Evolutionary conservation across 2,329 filamentous ascomycete species (phyloP).

Genomic region (Metarhizium guizhouense): DNA sequence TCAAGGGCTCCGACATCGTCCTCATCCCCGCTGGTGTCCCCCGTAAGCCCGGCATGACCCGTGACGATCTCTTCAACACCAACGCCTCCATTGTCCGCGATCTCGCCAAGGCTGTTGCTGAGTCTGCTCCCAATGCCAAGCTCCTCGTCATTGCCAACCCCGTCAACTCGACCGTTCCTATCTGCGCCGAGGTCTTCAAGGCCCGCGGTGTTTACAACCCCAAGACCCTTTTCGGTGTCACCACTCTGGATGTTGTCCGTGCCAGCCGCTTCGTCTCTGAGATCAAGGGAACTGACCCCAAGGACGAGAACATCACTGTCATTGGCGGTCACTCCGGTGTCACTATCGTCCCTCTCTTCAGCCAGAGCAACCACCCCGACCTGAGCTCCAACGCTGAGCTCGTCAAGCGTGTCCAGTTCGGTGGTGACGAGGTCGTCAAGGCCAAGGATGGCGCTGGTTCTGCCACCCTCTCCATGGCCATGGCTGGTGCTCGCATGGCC

Average conservation of each 20-base stretch:
- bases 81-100: conserved; percentile 99
- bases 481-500: conserved; percentile 77
- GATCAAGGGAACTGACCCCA: conserved; percentile 83
- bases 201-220: conserved; percentile 93
- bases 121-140: conserved; percentile 84
- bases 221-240: conserved; percentile 98
- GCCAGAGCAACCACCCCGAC: conserved; percentile 80
- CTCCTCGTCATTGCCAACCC: conserved; percentile 98
- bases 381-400: conserved; percentile 72
- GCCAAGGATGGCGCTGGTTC: conserved; percentile 97
- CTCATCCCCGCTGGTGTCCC: conserved; percentile 97
- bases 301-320: conserved; percentile 89
- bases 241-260: conserved; percentile 96
- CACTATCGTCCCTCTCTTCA: conserved; percentile 97
- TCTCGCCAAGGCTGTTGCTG: conserved; percentile 88
- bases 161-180: conserved; percentile 99
- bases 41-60: conserved; percentile 99
- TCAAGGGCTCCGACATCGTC: conserved; percentile 86
- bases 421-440: conserved; percentile 98
- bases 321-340: conserved; percentile 95
- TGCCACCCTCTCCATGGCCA: conserved; percentile 97
- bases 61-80: conserved; percentile 99
- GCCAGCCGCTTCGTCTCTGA: conserved; percentile 96
- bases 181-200: conserved; percentile 97
- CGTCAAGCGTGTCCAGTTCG: conserved; percentile 93